Evolutionary conservation across 805 yeast species (phyloP).

Genomic region (Saturnispora silvae): DNA sequence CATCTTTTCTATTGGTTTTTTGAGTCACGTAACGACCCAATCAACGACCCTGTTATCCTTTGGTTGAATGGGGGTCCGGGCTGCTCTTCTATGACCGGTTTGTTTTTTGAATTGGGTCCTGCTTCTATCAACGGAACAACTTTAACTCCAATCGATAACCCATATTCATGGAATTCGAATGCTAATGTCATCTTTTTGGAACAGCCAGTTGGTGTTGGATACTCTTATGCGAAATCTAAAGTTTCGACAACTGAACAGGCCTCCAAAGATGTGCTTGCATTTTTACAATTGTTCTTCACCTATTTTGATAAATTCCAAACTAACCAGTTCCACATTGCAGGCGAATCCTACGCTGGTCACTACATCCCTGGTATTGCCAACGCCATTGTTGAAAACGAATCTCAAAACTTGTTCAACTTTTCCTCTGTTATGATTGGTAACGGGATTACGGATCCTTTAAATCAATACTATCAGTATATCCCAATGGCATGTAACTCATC

Average conservation of each 20-base stretch:
- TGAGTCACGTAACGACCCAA: slow-evolving; percentile 83
- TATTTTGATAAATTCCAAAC: slow-evolving; percentile 51
- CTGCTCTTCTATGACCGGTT: slow-evolving; percentile 79
- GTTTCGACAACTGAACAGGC: slow-evolving; percentile 73
- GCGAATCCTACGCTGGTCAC: slow-evolving; percentile 91
- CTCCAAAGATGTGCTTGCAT: slow-evolving; percentile 71
- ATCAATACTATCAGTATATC: slow-evolving; percentile 67
- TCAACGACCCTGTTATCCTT: slow-evolving; percentile 69
- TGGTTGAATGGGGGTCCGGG: slow-evolving; percentile 98
- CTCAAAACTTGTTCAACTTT: slow-evolving; percentile 43
- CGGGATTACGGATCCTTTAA: slow-evolving; percentile 79
- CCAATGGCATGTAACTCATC: slow-evolving; percentile 86
- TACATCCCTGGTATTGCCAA: slow-evolving; percentile 84
- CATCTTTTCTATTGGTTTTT: slow-evolving; percentile 79
- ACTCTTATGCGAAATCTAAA: slow-evolving; percentile 40
- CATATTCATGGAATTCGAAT: slow-evolving; percentile 74
- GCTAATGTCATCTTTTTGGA: slow-evolving; percentile 82
- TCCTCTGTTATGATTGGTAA: slow-evolving; percentile 81
- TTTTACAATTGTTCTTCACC: slow-evolving; percentile 68
- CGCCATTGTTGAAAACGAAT: slow-evolving; percentile 60
- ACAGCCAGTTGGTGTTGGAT: slow-evolving; percentile 84
- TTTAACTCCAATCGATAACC: slow-evolving; percentile 56
- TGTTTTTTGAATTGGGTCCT: slow-evolving; percentile 82
- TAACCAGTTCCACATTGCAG: slow-evolving; percentile 72
- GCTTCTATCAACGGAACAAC: slow-evolving; percentile 48